Evolutionary conservation across 768 basidiomycete genomes (phyloP), one percentile per base, ranked within the genome.

Genomic region (Krasilnikovozyma curviuscula): DNA sequence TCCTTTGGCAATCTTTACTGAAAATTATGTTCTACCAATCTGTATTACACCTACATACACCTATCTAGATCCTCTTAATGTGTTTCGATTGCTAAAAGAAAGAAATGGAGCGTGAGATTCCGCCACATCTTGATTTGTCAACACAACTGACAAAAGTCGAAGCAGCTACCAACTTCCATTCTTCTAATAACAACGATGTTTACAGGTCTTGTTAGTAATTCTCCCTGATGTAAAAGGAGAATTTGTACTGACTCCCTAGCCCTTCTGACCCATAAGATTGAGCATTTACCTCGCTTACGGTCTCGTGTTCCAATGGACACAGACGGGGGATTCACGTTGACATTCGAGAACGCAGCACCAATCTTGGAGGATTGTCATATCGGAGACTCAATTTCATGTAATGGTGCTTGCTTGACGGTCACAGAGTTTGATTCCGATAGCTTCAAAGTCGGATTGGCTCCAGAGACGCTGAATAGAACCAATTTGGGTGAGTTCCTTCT

Each of bases 371-470:
- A 98, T 62, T 97, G 88, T 67, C 75, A 79, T 54, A 70, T 88
- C 44, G 93, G 93, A 2, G 93, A 97, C 69, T 89, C 85, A 23
- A 97, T 91, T 46, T 81, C 82, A 34, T 79, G 86, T 54, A 81
- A 83, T 52, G 62, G 47, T 31, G 73, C 73, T 29, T 97, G 93
- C 62, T 62, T 98, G 61, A 97, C 93, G 0, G 91, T 91, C 37
- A 88, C 79, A 2, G 76, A 75, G 57, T 95, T 91, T 58, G 71
- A 81, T 59, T 33, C 46, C 3, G 37, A 53, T 2, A 81, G 75
- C 73, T 97, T 98, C 70, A 82, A 75, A 59, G 84, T 95, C 40
- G 91, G 88, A 73, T 68, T 98, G 40, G 89, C 91, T 38, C 89
- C 91, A 56, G 93, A 98, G 69, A 97, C 93, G 13, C 67, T 98